Conservation (phyloP, 345 rosid genomes). For the Leavenworthia alabamica region DNA sequence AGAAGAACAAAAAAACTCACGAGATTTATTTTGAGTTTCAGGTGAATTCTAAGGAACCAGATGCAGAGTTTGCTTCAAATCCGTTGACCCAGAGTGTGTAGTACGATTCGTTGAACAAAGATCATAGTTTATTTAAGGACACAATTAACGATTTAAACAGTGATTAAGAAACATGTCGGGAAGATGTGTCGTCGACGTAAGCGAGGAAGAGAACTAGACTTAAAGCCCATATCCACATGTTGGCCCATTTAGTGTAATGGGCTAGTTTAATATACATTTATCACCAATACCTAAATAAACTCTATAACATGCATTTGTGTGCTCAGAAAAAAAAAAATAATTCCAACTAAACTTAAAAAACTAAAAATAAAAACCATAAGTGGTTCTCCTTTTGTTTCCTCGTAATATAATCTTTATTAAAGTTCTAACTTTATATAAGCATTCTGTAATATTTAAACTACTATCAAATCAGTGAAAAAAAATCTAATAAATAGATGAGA, state of each 20-base stretch:
- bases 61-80: neutral
- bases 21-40: neutral
- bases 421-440: no score
- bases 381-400: no score
- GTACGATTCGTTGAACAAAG: no score
- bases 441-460: no score
- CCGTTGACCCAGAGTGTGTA: conserved; percentile 5
- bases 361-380: no score
- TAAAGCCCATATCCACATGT: conserved; percentile 22
- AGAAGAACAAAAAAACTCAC: conserved; percentile 10
- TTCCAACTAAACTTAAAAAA: no score
- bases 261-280: neutral
- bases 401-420: no score
- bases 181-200: neutral
- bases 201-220: neutral
- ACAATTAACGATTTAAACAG: neutral
- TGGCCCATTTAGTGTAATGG: conserved; percentile 1
- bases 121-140: conserved; percentile 10
- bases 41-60: neutral
- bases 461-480: no score
- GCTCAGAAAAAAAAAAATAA: no score
- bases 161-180: neutral
- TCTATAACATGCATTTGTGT: neutral
- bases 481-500: no score
- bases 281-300: neutral